phyloP scores from a whole-genome alignment of 495 filamentous ascomycete genomes.

The Halenospora varia region DNA sequence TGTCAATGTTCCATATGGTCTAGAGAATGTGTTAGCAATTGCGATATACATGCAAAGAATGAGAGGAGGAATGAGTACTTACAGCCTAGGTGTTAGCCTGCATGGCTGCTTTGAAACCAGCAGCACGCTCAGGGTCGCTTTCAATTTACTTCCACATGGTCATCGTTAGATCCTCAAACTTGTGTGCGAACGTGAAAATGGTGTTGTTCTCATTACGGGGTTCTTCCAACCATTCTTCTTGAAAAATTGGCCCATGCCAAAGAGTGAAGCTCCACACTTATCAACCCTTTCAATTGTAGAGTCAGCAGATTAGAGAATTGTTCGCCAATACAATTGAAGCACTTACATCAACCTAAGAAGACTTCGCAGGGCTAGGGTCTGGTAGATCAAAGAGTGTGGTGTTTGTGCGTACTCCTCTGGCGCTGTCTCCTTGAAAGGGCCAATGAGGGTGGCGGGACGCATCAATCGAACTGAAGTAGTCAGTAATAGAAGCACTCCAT shows the following conservation, averaged over 20 bases:
- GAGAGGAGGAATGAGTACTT: slow-evolving; percentile 4
- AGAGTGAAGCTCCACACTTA: slow-evolving; percentile 8
- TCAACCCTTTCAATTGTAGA: slow-evolving; percentile 7
- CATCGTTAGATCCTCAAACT: slow-evolving; percentile 11
- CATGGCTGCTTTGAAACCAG: slow-evolving; percentile 23
- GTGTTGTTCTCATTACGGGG: slow-evolving; percentile 17
- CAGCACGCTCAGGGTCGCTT: slow-evolving; percentile 11
- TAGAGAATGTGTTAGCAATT: too few species aligned
- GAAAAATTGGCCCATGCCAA: slow-evolving; percentile 17
- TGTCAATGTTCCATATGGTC: too few species aligned
- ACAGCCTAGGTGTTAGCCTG: slow-evolving; percentile 15
- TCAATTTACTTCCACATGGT: slow-evolving; percentile 21
- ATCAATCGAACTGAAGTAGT: slow-evolving; percentile 13
- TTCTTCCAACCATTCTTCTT: slow-evolving; percentile 15
- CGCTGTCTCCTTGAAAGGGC: slow-evolving; percentile 6
- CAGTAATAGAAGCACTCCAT: neutral
- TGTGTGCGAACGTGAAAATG: slow-evolving; percentile 22
- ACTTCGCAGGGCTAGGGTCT: slow-evolving; percentile 7
- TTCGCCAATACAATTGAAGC: neutral
- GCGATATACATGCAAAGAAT: too few species aligned
- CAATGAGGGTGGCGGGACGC: slow-evolving; percentile 7
- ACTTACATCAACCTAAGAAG: slow-evolving; percentile 16
- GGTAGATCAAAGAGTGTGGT: slow-evolving; percentile 23
- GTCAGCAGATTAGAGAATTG: neutral
- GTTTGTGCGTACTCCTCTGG: slow-evolving; percentile 22